Evolutionary conservation across 192 early-diverging fungal genomes (phyloP).

Genomic region (Backusella psychrophila): DNA sequence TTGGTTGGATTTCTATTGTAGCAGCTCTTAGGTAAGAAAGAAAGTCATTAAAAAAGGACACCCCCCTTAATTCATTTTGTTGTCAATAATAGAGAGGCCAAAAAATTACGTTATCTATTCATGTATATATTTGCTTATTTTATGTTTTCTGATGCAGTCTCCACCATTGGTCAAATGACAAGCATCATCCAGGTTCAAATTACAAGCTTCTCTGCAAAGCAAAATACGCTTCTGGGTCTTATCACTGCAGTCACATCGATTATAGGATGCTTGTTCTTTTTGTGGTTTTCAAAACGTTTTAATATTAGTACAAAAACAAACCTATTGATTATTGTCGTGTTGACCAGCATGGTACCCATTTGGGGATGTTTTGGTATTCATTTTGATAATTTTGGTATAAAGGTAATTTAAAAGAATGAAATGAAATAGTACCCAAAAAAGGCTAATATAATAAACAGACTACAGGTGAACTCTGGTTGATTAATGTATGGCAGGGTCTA

Average conservation of each 20-base stretch:
- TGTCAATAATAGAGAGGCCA: slow-evolving; percentile 25
- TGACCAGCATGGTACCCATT: slow-evolving; percentile 33
- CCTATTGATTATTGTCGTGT: slow-evolving; percentile 33
- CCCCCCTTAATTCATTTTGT: not conserved
- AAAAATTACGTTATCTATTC: slow-evolving; percentile 37
- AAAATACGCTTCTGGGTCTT: slow-evolving; percentile 30
- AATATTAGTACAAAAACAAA: slow-evolving; percentile 37
- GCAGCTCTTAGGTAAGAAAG: not conserved
- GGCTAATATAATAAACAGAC: slow-evolving; percentile 1
- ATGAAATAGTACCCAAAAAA: not conserved
- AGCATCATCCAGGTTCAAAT: slow-evolving; percentile 30
- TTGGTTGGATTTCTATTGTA: slow-evolving; percentile 26
- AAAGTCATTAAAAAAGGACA: not conserved
- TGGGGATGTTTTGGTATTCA: slow-evolving; percentile 43
- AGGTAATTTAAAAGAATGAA: not conserved
- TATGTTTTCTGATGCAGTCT: slow-evolving; percentile 38
- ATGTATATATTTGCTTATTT: slow-evolving; percentile 40
- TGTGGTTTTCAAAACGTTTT: slow-evolving; percentile 34
- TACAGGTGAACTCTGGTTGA: slow-evolving; percentile 56
- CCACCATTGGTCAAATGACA: slow-evolving; percentile 27
- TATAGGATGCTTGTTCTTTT: slow-evolving; percentile 38
- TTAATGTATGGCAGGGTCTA: slow-evolving; percentile 59
- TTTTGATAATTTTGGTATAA: slow-evolving; percentile 51
- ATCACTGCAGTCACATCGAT: slow-evolving; percentile 35
- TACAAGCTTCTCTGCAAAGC: slow-evolving; percentile 20